Evolutionary conservation across 2,329 filamentous ascomycete species (phyloP), one percentile per base, ranked within the genome.

Genomic region (Penicillium sp.): DNA sequence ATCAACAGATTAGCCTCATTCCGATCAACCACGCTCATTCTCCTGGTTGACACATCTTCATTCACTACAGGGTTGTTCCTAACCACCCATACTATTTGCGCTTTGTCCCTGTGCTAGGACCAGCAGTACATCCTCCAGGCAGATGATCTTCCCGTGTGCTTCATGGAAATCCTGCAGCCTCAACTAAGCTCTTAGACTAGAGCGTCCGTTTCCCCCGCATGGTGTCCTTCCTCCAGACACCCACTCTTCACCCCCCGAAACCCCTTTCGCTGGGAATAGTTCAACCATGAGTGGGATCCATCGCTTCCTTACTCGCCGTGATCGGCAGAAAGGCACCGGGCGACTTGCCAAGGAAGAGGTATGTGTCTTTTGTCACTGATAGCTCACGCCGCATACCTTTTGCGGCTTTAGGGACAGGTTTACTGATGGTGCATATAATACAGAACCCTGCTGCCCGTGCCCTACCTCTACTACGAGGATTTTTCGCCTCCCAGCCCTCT

Each of bases 281-380:
- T 47, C 19, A 33, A 69, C 58, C 18, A 79, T 78, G 77, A 77
- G 73, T 66, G 73, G 76, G 1, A 75, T 79, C 54, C 76, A 77
- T 56, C 69, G 73, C 40, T 77, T 79, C 55, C 70, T 79, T 55
- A 75, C 75, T 5, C 73, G 70, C 54, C 73, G 76, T 41, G 76
- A 78, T 57, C 73, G 68, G 53, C 66, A 71, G 51, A 69, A 66
- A 52, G 67, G 67, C 55, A 36, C 65, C 56, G 63, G 59, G 40
- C 74, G 70, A 53, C 66, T 69, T 22, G 65, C 59, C n/a, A 75
- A 72, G 66, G 72, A 75, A 57, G 74, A 73, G 67, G 72, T 75
- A 67, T 33, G 40, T 54, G 18, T 57, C 22, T 35, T 10, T 39
- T 27, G 10, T 27, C 33, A 40, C 16, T 31, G 22, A 39, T 13